Evolutionary conservation across 352 stramenopile genomes (phyloP), one percentile per base, ranked within the genome.

Genomic region (Phytophthora boehmeriae): DNA sequence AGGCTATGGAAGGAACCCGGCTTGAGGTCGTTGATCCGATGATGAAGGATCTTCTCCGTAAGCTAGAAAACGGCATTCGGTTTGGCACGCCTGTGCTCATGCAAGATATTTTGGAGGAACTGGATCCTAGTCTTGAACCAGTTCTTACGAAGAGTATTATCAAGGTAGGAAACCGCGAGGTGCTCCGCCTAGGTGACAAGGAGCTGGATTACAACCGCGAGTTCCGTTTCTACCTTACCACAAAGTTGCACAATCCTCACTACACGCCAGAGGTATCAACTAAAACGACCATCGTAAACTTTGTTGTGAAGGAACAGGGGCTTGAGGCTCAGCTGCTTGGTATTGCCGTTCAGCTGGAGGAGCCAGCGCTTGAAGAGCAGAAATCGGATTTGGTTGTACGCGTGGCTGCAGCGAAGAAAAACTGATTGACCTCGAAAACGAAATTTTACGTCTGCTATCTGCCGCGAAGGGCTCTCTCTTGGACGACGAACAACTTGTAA

Each of bases 271-370:
- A 98, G 47, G 88, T 98, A 14, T 97, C 88, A 0, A 98, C 93
- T 0, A 99, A 99, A 71, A 97, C 90, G 2, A 98, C 93, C 5
- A 95, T 99, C 5, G 89, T 99, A 13, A 99, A 99, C 63, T 99
- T 99, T 67, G 86, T 96, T 36, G 96, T 99, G 4, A 99, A 97
- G 51, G 89, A 98, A 56, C 86, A 98, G 30, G 96, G 96, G 9
- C 78, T 99, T 0, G 95, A 98, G 54, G 94, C 87, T 4, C 96
- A 99, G 66, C 72, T 99, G 8, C 80, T 99, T 9, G 90, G 89
- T 38, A 97, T 96, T 19, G 97, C 98, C 0, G 94, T 99, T 20
- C 89, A 98, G 53, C 76, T 97, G 11, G 96, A 99, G 71, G 84
- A 98, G 45, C 96, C 96, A 4, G 89, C 92, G 11, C 76, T 99